These are phyloP conservation scores for Teunomyces cretensis DNA, from an alignment of 805 yeast genomes.

Conservation along the genomic window DNA sequence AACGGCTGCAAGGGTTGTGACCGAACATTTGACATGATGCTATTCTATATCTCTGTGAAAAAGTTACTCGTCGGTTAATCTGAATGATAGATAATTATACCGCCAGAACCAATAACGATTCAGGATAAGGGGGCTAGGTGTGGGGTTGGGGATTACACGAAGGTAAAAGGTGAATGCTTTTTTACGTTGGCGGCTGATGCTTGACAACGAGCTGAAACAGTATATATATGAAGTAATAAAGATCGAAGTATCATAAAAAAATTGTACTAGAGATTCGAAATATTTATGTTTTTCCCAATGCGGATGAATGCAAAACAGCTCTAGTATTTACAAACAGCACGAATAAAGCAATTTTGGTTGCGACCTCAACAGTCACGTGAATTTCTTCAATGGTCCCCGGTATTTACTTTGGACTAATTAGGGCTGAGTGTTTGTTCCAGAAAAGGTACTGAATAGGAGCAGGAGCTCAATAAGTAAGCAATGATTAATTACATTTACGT, in stretches of 20 bases:
- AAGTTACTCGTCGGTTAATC: constrained; percentile 2
- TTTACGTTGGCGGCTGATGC: constrained; percentile 3
- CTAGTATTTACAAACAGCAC: constrained; percentile 9
- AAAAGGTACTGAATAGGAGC: neutral
- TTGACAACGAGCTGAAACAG: constrained; percentile 1
- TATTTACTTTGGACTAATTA: constrained; percentile 3
- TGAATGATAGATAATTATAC: neutral
- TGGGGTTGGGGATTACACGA: neutral
- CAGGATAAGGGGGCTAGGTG: neutral
- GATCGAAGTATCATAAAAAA: constrained; percentile 4
- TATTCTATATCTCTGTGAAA: constrained; percentile 1
- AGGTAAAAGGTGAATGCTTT: constrained; percentile 2
- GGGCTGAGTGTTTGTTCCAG: neutral
- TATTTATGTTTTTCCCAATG: constrained; percentile 13
- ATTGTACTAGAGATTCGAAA: constrained; percentile 4
- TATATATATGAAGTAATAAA: constrained; percentile 1
- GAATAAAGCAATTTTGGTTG: constrained; percentile 5
- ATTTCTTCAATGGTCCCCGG: constrained; percentile 6
- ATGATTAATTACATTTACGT: too few species aligned
- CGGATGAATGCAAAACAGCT: constrained; percentile 11
- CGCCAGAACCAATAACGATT: neutral
- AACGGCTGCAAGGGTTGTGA: constrained; percentile 54
- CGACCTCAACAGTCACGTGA: constrained; percentile 8
- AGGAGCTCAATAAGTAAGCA: neutral
- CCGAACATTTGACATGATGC: constrained; percentile 11